phyloP scores from a whole-genome alignment of 1,284 basidiomycete species.

The Erythrobasidium hasegawianum region DNA sequence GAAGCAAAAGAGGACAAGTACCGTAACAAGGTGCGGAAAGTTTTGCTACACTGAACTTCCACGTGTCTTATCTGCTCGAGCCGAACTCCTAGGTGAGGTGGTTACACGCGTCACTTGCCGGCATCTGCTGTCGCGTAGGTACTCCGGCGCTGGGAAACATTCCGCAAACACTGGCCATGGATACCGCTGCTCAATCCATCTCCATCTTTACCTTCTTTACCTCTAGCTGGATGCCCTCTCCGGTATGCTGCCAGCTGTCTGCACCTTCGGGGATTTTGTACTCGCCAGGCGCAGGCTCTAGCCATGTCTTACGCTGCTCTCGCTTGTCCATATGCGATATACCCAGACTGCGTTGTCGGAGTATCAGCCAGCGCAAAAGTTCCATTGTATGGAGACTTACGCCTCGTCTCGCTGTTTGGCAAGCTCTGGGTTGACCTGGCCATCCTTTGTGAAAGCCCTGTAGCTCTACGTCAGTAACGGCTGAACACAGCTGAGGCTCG shows the following conservation, averaged over 20 bases:
- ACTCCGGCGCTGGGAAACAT: too few relatives aligned
- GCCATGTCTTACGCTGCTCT: conserved; percentile 16
- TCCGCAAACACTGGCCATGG: too few relatives aligned
- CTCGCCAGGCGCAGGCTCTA: conserved; percentile 21
- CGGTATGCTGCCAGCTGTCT: conserved; percentile 12
- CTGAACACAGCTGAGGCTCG: too few relatives aligned
- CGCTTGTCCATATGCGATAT: conserved; percentile 30
- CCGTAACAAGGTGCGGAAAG: too few relatives aligned
- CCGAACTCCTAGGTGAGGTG: too few relatives aligned
- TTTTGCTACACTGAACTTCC: too few relatives aligned
- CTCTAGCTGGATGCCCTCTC: conserved; percentile 18
- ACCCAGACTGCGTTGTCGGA: conserved; percentile 5
- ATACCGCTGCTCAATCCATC: conserved; percentile 5
- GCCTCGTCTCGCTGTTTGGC: conserved; percentile 33
- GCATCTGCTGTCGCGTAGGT: too few relatives aligned
- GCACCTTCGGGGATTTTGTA: conserved; percentile 18
- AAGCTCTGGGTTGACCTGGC: conserved; percentile 29
- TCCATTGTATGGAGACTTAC: neutral
- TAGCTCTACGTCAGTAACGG: neutral
- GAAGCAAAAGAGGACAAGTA: too few relatives aligned
- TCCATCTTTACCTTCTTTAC: conserved; percentile 19
- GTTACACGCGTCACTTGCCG: too few relatives aligned
- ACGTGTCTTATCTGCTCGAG: too few relatives aligned
- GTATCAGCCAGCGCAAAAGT: neutral
- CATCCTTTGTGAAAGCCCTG: conserved; percentile 22